Base-by-base conservation (phyloP, 768 basidiomycete genomes). In the Tulasnella sp. region DNA sequence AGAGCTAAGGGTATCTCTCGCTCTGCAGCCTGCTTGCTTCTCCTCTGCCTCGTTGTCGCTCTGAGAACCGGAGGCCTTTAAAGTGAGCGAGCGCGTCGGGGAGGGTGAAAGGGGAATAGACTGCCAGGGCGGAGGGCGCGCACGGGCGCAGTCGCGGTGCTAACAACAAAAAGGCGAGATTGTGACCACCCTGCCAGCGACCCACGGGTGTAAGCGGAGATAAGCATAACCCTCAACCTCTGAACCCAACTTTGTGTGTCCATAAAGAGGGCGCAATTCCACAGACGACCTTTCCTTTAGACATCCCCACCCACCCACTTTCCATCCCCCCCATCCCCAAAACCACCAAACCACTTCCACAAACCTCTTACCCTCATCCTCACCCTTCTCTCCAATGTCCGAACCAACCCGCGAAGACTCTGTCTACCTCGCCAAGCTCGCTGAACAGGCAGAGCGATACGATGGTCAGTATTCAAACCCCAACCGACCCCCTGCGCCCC, bases 371-470 rank as follows among this genome's bases (percentile, higher is more conserved):
- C 27, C 31, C 56, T n/a, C 56, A 52, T 68, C 62, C 34, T 68
- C 62, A 36, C 46, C 27, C 21, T 44, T 46, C 27, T 48, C 44
- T 14, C 73, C 52, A 42, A 75, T 75, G 75, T 34, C 75, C 27
- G 75, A 75, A 44, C 73, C 73, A 74, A 62, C 84, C 80, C 85
- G 86, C 74, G 86, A 87, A 85, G 86, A 86, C 82, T 86, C 85
- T 82, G 87, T 89, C 83, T 88, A 88, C 85, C 88, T 96, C 82
- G 94, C 94, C 81, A 94, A 93, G 86, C 89, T 95, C 79, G 92
- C 93, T 71, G 93, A 93, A 84, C 93, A 95, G 87, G 94, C 95
- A 46, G 94, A 95, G 85, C 92, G 95, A 76, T 95, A 95, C 84
- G 91, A 94, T 87, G 95, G 95, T 95, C 79, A 76, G 86, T 80